These are phyloP conservation scores for Yamagishiella unicocca DNA, from an alignment of 139 green algal species.

Conservation along the genomic window DNA sequence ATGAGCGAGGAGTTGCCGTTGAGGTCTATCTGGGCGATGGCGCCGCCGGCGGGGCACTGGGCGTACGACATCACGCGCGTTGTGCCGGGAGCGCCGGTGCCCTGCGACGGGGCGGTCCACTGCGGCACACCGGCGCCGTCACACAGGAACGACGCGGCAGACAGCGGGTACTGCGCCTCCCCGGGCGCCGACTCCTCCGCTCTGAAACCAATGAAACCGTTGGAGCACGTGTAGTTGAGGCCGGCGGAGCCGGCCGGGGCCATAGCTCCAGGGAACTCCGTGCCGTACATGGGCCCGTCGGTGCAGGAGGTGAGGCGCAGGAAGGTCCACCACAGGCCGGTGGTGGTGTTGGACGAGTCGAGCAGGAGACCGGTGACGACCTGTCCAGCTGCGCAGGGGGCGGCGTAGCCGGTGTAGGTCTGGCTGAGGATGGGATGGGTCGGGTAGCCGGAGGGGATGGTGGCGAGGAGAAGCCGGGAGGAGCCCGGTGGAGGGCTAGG, in stretches of 20 bases:
- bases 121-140: background rate
- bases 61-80: too few relatives aligned
- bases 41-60: background rate
- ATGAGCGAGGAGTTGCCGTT: constrained; percentile 16
- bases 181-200: background rate
- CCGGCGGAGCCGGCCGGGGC: background rate
- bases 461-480: background rate
- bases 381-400: background rate
- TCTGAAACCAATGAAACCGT: background rate
- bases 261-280: background rate
- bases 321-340: background rate
- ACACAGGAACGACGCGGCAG: background rate
- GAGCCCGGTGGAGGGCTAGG: too few relatives aligned
- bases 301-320: background rate
- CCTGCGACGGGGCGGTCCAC: background rate
- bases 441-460: background rate
- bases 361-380: background rate
- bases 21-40: background rate
- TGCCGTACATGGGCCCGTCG: background rate
- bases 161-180: background rate
- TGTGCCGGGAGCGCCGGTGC: background rate
- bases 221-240: background rate
- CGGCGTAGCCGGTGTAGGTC: background rate
- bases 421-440: background rate
- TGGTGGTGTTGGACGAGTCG: background rate